Evolutionary conservation across 2,329 filamentous ascomycete species (phyloP).

Genomic region (Hortaea sp.): DNA sequence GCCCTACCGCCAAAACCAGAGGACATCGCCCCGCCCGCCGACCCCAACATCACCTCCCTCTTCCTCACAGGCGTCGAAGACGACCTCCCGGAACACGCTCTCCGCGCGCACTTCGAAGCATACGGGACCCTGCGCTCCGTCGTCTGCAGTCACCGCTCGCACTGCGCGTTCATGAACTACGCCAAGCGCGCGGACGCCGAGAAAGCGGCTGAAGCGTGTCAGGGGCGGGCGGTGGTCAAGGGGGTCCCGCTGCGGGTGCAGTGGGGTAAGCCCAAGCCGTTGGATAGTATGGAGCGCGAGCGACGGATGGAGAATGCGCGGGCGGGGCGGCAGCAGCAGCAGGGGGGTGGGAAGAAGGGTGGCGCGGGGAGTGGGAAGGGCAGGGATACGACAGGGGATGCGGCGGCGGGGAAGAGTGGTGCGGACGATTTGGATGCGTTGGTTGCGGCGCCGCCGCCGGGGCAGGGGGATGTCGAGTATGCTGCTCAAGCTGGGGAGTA

Average conservation of each 20-base stretch:
- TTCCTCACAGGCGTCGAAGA: conserved; percentile 95
- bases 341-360: conserved; percentile 11
- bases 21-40: conserved; percentile 76
- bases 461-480: conserved; percentile 68
- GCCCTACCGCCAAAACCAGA: conserved; percentile 70
- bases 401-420: conserved; percentile 32
- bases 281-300: conserved; percentile 85
- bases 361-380: conserved; percentile 16
- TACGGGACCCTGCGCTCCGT: conserved; percentile 87
- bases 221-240: conserved; percentile 80
- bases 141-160: conserved; percentile 92
- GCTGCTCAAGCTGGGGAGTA: conserved; percentile 54
- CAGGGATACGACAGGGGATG: conserved; percentile 32
- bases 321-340: conserved; percentile 54
- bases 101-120: conserved; percentile 80
- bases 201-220: conserved; percentile 69
- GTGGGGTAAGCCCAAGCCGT: conserved; percentile 85
- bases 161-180: conserved; percentile 95
- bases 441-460: conserved; percentile 66
- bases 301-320: conserved; percentile 70
- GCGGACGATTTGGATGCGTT: conserved; percentile 17
- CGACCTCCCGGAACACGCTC: conserved; percentile 82
- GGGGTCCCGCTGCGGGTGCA: conserved; percentile 83
- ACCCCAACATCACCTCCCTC: conserved; percentile 79
- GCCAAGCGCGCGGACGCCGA: conserved; percentile 76